phyloP scores from a whole-genome alignment of 169 alveolate genomes.

The Plasmodium cynomolgi region DNA sequence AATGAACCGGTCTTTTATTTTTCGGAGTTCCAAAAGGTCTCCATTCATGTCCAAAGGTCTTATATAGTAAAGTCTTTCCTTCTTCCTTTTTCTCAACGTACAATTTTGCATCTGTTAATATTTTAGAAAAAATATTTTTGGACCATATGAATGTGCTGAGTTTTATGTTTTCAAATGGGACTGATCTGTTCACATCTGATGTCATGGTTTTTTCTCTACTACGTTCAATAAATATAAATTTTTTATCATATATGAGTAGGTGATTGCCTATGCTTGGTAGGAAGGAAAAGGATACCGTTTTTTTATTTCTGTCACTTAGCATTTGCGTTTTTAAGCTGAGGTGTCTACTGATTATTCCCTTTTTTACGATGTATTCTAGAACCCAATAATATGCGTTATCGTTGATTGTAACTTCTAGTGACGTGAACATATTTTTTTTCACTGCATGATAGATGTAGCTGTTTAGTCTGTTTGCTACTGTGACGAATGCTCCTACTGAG shows the following conservation, averaged over 20 bases:
- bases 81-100: slow-evolving; percentile 74
- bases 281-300: slow-evolving; percentile 27
- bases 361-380: slow-evolving; percentile 80
- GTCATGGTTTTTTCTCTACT: slow-evolving; percentile 53
- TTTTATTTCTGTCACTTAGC: slow-evolving; percentile 43
- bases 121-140: slow-evolving; percentile 34
- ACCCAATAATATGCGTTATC: slow-evolving; percentile 84
- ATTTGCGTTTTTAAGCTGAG: slow-evolving; percentile 67
- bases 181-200: slow-evolving; percentile 35
- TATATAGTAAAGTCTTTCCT: slow-evolving; percentile 82
- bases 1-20: slow-evolving; percentile 80
- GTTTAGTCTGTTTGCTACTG: slow-evolving; percentile 64
- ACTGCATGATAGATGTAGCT: slow-evolving; percentile 72
- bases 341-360: slow-evolving; percentile 77
- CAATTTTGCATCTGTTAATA: slow-evolving; percentile 64
- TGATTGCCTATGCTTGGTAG: slow-evolving; percentile 75
- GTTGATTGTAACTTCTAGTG: slow-evolving; percentile 80
- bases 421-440: slow-evolving; percentile 63
- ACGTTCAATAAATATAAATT: slow-evolving; percentile 40
- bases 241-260: slow-evolving; percentile 48
- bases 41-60: slow-evolving; percentile 84
- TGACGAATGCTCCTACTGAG: slow-evolving; percentile 76
- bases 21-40: slow-evolving; percentile 85
- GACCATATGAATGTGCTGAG: slow-evolving; percentile 75
- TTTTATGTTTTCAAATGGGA: slow-evolving; percentile 69